Conservation (phyloP, 306 rosid genomes). For the Casuarina equisetifolia region DNA sequence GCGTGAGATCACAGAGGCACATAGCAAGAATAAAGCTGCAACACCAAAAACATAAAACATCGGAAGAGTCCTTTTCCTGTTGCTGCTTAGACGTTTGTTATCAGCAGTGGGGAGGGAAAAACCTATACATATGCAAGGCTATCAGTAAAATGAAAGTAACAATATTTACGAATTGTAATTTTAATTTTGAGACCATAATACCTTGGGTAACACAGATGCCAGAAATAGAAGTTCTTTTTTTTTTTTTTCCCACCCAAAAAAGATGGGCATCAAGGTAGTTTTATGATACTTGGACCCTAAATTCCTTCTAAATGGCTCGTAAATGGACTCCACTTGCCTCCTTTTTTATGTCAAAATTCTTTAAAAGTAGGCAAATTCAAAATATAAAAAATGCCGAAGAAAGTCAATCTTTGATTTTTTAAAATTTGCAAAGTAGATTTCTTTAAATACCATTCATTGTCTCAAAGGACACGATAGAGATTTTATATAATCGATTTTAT, state of each 20-base stretch:
- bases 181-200: conserved; percentile 20
- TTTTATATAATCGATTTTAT: too few relatives aligned
- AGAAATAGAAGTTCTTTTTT: conserved; percentile 78
- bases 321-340: conserved; percentile 57
- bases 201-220: conserved; percentile 76
- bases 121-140: conserved; percentile 40
- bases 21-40: conserved; percentile 43
- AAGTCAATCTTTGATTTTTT: too few relatives aligned
- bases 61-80: conserved; percentile 45
- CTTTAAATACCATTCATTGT: too few relatives aligned
- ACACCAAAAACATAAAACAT: conserved; percentile 57
- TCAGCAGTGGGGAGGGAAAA: conserved; percentile 22
- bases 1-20: conserved; percentile 25
- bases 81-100: conserved; percentile 48
- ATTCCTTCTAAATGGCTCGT: conserved; percentile 36
- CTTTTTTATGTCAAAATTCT: conserved; percentile 65
- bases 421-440: too few relatives aligned
- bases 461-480: too few relatives aligned
- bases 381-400: neutral
- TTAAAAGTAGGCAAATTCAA: conserved; percentile 15
- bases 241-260: conserved; percentile 87
- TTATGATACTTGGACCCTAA: conserved; percentile 47
- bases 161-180: neutral
- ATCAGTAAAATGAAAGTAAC: conserved; percentile 12
- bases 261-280: conserved; percentile 75